Evolutionary conservation across 1,284 basidiomycete genomes (phyloP), one percentile per base, ranked within the genome.

Genomic region (Nidula niveotomentosa): DNA sequence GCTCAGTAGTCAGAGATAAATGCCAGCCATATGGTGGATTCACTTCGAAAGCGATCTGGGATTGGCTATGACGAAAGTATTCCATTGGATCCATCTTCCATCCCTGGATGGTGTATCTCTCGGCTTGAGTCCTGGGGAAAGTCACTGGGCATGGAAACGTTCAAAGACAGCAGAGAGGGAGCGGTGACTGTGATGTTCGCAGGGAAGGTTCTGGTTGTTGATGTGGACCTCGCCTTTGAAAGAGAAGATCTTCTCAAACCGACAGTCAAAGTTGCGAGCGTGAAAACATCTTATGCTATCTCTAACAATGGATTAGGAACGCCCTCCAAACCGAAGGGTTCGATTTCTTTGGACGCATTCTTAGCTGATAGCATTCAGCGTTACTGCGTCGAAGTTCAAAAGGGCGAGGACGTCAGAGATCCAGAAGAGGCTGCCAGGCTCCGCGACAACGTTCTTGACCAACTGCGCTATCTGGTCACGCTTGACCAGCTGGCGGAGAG

Each of bases 201-300:
- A 1, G 90, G 90, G 1, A 88, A 90, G 65, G 83, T 91, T 8
- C 75, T 92, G 10, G 89, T 92, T 33, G 72, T 92, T 52, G 90
- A 93, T 63, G 76, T 91, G 55, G 85, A 88, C 58, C 79, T 91
- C 58, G 61, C 71, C 8, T 67, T 85, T 35, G 72, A 81, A 54
- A 70, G 68, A 39, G 66, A 66, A 10, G 65, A n/a, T n/a, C n/a
- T n/a, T n/a, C n/a, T n/a, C n/a, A n/a, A 68, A n/a, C 72, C 75
- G 8, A 72, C 65, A 30, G 70, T 88, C 33, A 69, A 66, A 34
- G 76, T 86, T 12, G 71, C 75, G 0, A 78, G 72, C 41, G 79
- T 90, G 57, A 90, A 88, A 66, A 88, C 86, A 1, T 85, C 87
- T 2, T 90, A 88, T 67, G 89, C 89, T 0, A 75, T 84, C n/a